A percentile compares a stretch with the other conserved stretches of the same genome.
phyloP scores from a whole-genome alignment of 192 early-diverging fungal genomes.

The Podila epicladia region DNA sequence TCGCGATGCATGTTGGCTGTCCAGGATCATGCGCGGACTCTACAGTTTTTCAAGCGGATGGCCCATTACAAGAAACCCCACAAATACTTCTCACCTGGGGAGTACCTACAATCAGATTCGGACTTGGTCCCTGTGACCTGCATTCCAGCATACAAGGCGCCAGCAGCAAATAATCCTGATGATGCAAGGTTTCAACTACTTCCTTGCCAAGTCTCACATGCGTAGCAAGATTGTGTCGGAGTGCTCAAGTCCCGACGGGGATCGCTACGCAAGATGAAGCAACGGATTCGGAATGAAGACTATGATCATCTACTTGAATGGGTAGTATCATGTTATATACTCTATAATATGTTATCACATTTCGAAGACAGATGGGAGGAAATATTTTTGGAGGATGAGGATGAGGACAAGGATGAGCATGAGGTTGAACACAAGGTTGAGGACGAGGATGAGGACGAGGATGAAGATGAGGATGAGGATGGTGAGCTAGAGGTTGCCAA shows the following conservation, averaged over 20 bases:
- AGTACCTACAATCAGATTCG: constrained; percentile 20
- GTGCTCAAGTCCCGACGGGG: constrained; percentile 12
- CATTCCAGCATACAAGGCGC: constrained; percentile 16
- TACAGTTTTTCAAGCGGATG: no score
- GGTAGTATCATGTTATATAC: constrained; percentile 18
- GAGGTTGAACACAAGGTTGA: no score
- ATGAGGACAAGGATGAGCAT: not conserved
- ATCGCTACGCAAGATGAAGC: constrained; percentile 9
- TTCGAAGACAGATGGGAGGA: constrained; percentile 4
- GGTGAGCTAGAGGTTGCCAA: not conserved
- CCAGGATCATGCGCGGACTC: constrained; percentile 10
- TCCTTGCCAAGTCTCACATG: constrained; percentile 6
- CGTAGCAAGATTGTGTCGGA: constrained; percentile 21
- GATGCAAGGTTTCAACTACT: constrained; percentile 13
- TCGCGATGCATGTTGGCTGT: constrained; percentile 5
- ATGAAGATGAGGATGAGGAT: not conserved
- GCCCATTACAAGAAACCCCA: not conserved
- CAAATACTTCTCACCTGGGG: constrained; percentile 10
- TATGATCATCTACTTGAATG: not conserved
- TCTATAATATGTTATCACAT: not conserved
- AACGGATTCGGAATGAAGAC: constrained; percentile 8
- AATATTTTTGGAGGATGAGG: not conserved
- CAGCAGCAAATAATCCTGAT: not conserved
- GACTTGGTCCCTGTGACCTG: constrained; percentile 12
- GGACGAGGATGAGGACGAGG: not conserved